Evolutionary conservation across 345 rosid genomes (phyloP), one percentile per base, ranked within the genome.

Genomic region (Arabidopsis suecica): DNA sequence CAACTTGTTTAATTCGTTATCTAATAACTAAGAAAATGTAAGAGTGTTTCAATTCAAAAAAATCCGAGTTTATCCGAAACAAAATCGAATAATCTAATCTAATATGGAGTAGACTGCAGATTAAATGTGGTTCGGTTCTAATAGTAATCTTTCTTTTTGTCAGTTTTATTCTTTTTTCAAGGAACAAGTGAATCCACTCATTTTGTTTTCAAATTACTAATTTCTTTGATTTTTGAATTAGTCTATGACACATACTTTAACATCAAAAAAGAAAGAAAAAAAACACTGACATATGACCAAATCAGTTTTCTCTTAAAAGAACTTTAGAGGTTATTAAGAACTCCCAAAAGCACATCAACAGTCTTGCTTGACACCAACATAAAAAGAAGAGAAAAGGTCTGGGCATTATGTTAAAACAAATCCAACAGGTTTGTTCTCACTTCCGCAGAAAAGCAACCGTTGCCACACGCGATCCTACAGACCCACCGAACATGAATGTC

Each of bases 381-480:
- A 5, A 10, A 9, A 30, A 51, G 22, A 30, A 22, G 23, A 61
- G 53, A 53, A 57, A 45, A 28, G 13, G 42, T 41, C 0, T 12
- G 23, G 23, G 59, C 60, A 59, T 3, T 74, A 44, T 48, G 61
- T 67, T 60, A 58, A 58, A 37, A 61, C 55, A 60, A 61, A 33
- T 36, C 49, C 25, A 45, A 71, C 58, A 23, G 38, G 61, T 8
- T 53, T 60, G 54, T 50, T 67, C 69, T 85, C 82, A 91, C 78
- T 78, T 84, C 71, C 91, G 85, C 45, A 86, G 84, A 73, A 95
- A 90, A 5, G 98, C 99, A 61, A 90, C 98, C 0, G 97, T 95
- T 33, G 99, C 93, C 53, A 92, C 98, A 55, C 96, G 96, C 2
- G 98, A 89, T 73, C 99, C 98, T 6, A 85, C 87, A 3, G 85